Evolutionary conservation across 2,329 filamentous ascomycete genomes (phyloP), one percentile per base, ranked within the genome.

Genomic region (Fusarium mundagurra): DNA sequence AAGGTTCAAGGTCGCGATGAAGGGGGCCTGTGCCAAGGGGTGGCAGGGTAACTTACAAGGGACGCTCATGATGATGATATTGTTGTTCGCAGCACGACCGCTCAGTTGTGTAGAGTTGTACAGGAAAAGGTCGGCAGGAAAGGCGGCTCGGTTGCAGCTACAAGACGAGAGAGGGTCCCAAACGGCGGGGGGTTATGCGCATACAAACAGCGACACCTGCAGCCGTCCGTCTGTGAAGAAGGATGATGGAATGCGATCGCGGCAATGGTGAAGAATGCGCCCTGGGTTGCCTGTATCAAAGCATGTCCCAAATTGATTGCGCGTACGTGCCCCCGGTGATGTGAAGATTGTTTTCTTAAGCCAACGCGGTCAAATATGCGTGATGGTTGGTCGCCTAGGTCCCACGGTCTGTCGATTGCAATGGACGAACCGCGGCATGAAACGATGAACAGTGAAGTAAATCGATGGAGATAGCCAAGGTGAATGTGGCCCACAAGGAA

Each of bases 351-450:
- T 22, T 60, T 58, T 55, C 51, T 65, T 38, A 53, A 58, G 61
- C 51, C 54, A 72, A 78, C 75, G 73, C 77, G 77, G 72, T 79
- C 63, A 67, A 70, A 57, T 71, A 67, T 75, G 76, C 58, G 67
- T 55, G 69, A 75, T 74, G 67, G 69, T 76, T 75, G 75, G 73
- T 72, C 67, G 73, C 64, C 67, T 69, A 69, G 76, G 67, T 71
- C 67, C 76, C 61, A 74, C 71, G 71, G 71, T 71, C 53, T 71
- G 71, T 78, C 67, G 71, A 77, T 77, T 77, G 71, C 64, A 75
- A 67, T 73, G 69, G 76, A 67, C 67, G 67, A 71, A 73, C 74
- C 67, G 73, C 76, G 69, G 76, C 76, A 77, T 78, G 64, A 59
- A 71, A 74, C 55, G 55, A 61, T 44, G 60, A 45, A 59, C 22